Evolutionary conservation across 2,329 filamentous ascomycete genomes (phyloP).

Genomic region (Aspergillus amoenus): DNA sequence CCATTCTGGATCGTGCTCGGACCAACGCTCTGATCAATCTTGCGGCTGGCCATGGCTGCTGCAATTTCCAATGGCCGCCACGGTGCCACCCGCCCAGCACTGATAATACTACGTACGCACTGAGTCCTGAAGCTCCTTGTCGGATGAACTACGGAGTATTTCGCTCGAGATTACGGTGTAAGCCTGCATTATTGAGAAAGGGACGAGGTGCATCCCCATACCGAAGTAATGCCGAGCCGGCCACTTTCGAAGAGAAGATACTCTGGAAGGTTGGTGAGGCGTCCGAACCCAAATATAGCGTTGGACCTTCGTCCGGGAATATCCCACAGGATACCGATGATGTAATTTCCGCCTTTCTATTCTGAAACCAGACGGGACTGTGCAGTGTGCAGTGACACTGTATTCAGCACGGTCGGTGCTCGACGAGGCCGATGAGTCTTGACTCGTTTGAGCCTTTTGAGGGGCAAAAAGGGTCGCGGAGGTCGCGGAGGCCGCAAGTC

Average conservation of each 20-base stretch:
- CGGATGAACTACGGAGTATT: neutral
- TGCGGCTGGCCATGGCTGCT: neutral
- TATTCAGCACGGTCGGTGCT: no score
- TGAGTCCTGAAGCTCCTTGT: neutral
- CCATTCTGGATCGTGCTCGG: neutral
- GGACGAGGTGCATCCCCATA: neutral
- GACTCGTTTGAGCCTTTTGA: neutral
- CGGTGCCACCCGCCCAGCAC: neutral
- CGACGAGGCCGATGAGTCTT: neutral
- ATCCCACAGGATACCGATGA: neutral
- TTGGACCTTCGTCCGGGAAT: neutral
- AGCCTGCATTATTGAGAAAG: neutral
- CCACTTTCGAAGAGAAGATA: neutral
- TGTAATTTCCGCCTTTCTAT: neutral
- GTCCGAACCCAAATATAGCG: neutral
- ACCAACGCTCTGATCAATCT: neutral
- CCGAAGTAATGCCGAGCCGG: conserved; percentile 2
- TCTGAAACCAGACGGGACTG: neutral
- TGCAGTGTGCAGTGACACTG: no score
- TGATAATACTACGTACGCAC: neutral
- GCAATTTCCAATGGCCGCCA: neutral
- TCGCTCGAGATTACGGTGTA: neutral
- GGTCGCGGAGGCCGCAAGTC: neutral
- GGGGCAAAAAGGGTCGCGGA: neutral
- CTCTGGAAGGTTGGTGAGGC: neutral